phyloP scores from a whole-genome alignment of 192 early-diverging fungal genomes.

The Physocladia obscura region DNA sequence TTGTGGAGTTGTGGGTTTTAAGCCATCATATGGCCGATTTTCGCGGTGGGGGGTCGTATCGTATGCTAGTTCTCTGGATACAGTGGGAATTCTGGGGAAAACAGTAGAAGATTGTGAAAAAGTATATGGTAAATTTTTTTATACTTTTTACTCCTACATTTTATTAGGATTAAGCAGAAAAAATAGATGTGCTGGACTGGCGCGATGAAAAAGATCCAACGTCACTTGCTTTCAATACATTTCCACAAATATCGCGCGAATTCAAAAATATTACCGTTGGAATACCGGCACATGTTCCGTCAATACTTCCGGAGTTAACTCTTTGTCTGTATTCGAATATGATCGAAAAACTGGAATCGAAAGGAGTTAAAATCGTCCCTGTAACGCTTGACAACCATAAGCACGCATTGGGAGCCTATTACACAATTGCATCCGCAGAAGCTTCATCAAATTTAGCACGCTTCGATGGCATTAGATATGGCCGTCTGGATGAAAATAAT shows the following conservation, averaged over 20 bases:
- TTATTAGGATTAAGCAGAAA: no score
- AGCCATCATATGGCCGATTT: slow-evolving; percentile 85
- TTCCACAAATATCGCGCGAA: not conserved
- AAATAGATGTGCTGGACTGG: slow-evolving; percentile 55
- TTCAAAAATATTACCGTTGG: slow-evolving; percentile 54
- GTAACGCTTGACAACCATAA: slow-evolving; percentile 72
- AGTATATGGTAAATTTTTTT: slow-evolving; percentile 56
- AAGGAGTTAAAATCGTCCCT: slow-evolving; percentile 67
- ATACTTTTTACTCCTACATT: no score
- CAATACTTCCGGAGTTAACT: not conserved
- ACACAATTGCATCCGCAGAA: slow-evolving; percentile 85
- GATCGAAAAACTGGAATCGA: slow-evolving; percentile 50
- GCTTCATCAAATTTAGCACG: slow-evolving; percentile 87
- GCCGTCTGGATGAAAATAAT: slow-evolving; percentile 27
- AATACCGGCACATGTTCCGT: slow-evolving; percentile 41
- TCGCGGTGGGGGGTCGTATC: slow-evolving; percentile 83
- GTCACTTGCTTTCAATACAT: not conserved
- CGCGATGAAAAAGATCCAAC: slow-evolving; percentile 68
- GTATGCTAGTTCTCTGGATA: slow-evolving; percentile 86
- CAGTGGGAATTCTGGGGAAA: slow-evolving; percentile 76
- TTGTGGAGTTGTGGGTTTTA: slow-evolving; percentile 90
- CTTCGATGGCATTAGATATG: slow-evolving; percentile 86
- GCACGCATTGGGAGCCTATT: slow-evolving; percentile 79
- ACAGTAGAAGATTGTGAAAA: slow-evolving; percentile 54
- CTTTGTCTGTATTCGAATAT: slow-evolving; percentile 29